Evolutionary conservation across 83 land plant genomes (phyloP).

Genomic region (Picea abies): DNA sequence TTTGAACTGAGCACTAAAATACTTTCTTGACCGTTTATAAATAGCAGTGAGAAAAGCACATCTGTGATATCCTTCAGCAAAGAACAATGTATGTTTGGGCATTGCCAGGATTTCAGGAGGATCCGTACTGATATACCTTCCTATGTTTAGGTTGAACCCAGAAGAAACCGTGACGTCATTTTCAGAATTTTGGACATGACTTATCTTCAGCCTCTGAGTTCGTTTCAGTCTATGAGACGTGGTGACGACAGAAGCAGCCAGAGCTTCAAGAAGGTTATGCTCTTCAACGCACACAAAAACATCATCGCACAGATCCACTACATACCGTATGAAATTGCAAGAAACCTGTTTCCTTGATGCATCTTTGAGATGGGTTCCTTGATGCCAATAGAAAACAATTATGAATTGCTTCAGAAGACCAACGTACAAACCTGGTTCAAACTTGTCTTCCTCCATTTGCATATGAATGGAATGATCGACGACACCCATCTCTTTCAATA

Average conservation of each 20-base stretch:
- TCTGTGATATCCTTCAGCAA: neutral
- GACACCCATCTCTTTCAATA: too few species aligned
- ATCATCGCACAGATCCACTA: too few species aligned
- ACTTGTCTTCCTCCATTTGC: neutral
- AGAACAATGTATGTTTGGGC: too few species aligned
- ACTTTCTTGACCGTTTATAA: neutral
- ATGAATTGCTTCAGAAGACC: too few species aligned
- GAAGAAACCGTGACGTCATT: neutral
- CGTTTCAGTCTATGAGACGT: neutral
- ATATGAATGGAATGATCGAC: neutral
- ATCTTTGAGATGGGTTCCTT: too few species aligned
- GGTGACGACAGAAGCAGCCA: neutral
- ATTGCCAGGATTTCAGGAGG: too few species aligned
- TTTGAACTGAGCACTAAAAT: neutral
- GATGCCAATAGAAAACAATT: too few species aligned
- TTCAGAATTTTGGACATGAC: slow-evolving; percentile 1
- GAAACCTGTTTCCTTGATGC: neutral
- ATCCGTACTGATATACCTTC: too few species aligned
- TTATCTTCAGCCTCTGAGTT: neutral
- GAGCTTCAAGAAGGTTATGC: neutral
- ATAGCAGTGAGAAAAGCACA: slow-evolving; percentile 7
- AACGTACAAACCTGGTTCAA: slow-evolving; percentile 1
- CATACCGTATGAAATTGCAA: slow-evolving; percentile 14
- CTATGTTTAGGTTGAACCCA: too few species aligned
- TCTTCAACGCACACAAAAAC: slow-evolving; percentile 10